Evolutionary conservation across 306 rosid genomes (phyloP).

Genomic region (Astragalus glycyphyllos): DNA sequence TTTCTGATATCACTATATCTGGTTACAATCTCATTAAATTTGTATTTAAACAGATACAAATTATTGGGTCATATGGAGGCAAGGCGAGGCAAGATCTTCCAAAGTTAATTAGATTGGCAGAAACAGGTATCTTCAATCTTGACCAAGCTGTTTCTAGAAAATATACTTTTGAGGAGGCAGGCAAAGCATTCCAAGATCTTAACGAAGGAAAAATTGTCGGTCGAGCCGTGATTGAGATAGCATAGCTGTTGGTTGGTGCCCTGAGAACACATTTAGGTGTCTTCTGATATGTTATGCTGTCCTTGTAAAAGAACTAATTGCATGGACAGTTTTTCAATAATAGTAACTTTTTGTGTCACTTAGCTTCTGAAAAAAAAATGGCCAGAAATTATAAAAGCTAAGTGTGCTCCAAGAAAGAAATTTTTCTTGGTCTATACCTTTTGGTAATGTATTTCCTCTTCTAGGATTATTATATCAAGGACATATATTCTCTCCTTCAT

Average conservation of each 20-base stretch:
- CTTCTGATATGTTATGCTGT: conserved; percentile 25
- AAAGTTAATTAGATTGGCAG: conserved; percentile 82
- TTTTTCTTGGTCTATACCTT: not conserved
- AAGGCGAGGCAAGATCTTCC: conserved; percentile 99
- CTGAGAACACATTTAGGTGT: conserved; percentile 48
- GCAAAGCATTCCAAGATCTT: conserved; percentile 81
- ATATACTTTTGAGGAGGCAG: conserved; percentile 83
- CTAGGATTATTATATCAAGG: no score
- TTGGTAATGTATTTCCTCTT: no score
- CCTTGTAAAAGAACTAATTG: conserved; percentile 20
- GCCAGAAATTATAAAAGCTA: not conserved
- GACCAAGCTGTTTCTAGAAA: conserved; percentile 73
- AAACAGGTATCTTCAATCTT: conserved; percentile 81
- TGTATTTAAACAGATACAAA: conserved; percentile 65
- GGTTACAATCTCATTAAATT: not conserved
- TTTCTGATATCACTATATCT: no score
- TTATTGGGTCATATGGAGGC: conserved; percentile 92
- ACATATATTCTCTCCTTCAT: no score
- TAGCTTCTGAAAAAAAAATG: conserved; percentile 17
- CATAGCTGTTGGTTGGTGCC: conserved; percentile 52
- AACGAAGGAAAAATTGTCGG: conserved; percentile 72
- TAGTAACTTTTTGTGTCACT: conserved; percentile 29
- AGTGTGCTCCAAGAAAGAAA: not conserved
- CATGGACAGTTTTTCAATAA: conserved; percentile 25
- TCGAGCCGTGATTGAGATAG: conserved; percentile 83